phyloP scores from a whole-genome alignment of 2,329 filamentous ascomycete genomes.

The Simplicillium sp. region DNA sequence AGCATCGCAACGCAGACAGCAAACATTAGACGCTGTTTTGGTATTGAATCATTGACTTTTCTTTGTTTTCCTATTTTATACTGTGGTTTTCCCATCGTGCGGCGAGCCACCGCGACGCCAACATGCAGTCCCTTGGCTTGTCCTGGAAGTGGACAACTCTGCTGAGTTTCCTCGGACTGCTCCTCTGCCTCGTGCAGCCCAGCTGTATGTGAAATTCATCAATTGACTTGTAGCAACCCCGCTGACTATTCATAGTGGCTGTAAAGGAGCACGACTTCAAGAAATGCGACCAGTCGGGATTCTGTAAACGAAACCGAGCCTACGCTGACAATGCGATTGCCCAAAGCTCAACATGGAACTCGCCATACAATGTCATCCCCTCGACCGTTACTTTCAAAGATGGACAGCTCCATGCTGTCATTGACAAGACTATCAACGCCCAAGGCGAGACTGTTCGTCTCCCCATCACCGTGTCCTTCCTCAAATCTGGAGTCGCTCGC shows the following conservation, averaged over 20 bases:
- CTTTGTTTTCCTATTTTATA: background rate
- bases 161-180: conserved; percentile 46
- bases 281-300: conserved; percentile 89
- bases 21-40: no score
- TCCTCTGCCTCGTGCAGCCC: conserved; percentile 53
- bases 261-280: conserved; percentile 98
- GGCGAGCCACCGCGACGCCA: background rate
- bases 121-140: conserved; percentile 1
- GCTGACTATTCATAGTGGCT: conserved; percentile 41
- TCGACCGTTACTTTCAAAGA: conserved; percentile 67
- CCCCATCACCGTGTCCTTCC: conserved; percentile 78
- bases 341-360: conserved; percentile 58
- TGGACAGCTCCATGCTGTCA: conserved; percentile 67
- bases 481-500: conserved; percentile 79
- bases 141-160: conserved; percentile 48
- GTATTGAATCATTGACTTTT: background rate
- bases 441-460: conserved; percentile 61
- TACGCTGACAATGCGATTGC: conserved; percentile 70
- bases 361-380: conserved; percentile 70
- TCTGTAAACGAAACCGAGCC: conserved; percentile 89
- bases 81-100: background rate
- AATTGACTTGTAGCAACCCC: background rate
- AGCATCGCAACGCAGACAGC: no score
- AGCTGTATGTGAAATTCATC: conserved; percentile 42
- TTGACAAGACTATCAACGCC: conserved; percentile 69